Evolutionary conservation across 371 early-diverging fungal genomes (phyloP).

Genomic region (Lichtheimia hyalospora): DNA sequence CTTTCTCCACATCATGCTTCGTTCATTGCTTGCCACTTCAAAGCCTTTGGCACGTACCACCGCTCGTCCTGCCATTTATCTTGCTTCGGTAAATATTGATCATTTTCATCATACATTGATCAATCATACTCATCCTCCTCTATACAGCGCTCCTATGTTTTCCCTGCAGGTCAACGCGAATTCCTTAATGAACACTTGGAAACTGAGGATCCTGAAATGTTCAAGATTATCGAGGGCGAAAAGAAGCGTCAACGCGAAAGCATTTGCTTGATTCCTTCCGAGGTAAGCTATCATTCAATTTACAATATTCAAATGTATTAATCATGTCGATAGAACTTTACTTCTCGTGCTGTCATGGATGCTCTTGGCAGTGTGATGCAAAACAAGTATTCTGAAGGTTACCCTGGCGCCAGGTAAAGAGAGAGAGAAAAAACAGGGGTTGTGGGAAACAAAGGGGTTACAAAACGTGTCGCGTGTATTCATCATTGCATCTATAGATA

Average conservation of each 20-base stretch:
- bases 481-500: slow-evolving; percentile 54
- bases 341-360: slow-evolving; percentile 95
- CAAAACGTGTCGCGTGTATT: background rate
- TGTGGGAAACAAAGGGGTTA: background rate
- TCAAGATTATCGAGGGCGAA: slow-evolving; percentile 93
- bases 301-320: background rate
- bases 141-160: slow-evolving; percentile 56
- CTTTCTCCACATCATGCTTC: slow-evolving; percentile 28
- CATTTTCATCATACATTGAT: background rate
- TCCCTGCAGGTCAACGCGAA: slow-evolving; percentile 67
- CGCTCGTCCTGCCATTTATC: slow-evolving; percentile 22
- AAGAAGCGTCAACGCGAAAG: slow-evolving; percentile 95
- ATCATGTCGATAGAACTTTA: slow-evolving; percentile 83
- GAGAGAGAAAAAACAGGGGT: background rate
- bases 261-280: slow-evolving; percentile 96
- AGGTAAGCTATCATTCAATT: slow-evolving; percentile 52
- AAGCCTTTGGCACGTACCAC: slow-evolving; percentile 16
- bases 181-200: slow-evolving; percentile 70
- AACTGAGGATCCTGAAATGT: slow-evolving; percentile 90
- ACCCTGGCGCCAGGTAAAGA: slow-evolving; percentile 86
- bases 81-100: slow-evolving; percentile 20
- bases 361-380: slow-evolving; percentile 97
- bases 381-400: slow-evolving; percentile 99
- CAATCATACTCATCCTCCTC: slow-evolving; percentile 1
- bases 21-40: slow-evolving; percentile 28